Evolutionary conservation across 1,284 basidiomycete genomes (phyloP).

Genomic region (Spongiforma sp.): DNA sequence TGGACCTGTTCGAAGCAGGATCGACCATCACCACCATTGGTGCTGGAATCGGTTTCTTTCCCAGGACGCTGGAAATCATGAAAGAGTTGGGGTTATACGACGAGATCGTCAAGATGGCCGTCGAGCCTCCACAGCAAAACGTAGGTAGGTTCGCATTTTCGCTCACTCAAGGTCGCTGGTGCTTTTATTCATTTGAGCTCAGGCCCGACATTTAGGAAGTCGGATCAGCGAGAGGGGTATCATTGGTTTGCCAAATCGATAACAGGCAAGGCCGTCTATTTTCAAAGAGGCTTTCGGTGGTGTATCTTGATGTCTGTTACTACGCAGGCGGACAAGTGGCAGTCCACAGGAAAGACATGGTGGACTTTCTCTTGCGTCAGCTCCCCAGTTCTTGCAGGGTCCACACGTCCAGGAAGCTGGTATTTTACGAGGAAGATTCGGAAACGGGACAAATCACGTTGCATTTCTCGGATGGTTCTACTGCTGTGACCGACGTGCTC

Average conservation of each 20-base stretch:
- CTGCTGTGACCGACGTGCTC: slow-evolving; percentile 39
- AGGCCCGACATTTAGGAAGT: slow-evolving; percentile 28
- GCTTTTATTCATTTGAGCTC: background rate
- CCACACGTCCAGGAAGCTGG: slow-evolving; percentile 38
- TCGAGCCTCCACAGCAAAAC: slow-evolving; percentile 12
- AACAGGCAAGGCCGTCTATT: slow-evolving; percentile 7
- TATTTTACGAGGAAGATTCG: slow-evolving; percentile 25
- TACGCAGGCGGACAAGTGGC: slow-evolving; percentile 30
- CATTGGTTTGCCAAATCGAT: slow-evolving; percentile 23
- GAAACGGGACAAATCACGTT: slow-evolving; percentile 23
- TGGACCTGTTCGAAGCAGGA: slow-evolving; percentile 41
- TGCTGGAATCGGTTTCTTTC: slow-evolving; percentile 39
- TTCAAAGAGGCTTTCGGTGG: background rate
- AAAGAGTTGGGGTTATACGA: slow-evolving; percentile 37
- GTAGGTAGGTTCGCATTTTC: slow-evolving; percentile 12
- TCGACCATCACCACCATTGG: slow-evolving; percentile 40
- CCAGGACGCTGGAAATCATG: slow-evolving; percentile 41
- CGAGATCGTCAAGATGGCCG: slow-evolving; percentile 16
- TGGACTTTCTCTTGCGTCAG: slow-evolving; percentile 36
- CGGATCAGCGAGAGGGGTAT: slow-evolving; percentile 31
- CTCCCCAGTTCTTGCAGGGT: slow-evolving; percentile 36
- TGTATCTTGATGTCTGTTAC: background rate
- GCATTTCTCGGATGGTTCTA: slow-evolving; percentile 40
- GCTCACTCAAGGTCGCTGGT: too few relatives aligned
- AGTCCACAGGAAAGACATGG: slow-evolving; percentile 41